Evolutionary conservation across 257 asterid genomes (phyloP).

Genomic region (Nicotiana attenuata): DNA sequence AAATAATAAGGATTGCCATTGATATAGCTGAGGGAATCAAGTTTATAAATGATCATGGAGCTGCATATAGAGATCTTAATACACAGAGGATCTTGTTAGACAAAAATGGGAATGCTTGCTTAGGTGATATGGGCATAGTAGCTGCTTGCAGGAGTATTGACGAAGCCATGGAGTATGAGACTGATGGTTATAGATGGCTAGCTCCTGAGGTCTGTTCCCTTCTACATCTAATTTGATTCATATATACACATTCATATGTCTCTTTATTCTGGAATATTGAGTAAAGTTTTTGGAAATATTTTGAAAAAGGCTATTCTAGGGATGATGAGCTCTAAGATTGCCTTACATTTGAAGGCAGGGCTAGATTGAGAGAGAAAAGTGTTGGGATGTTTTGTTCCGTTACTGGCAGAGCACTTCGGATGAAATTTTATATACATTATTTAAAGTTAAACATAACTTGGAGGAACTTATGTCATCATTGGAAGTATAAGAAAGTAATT

Average conservation of each 20-base stretch:
- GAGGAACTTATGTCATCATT: not conserved
- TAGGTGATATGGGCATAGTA: slow-evolving; percentile 94
- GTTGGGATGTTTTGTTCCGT: not conserved
- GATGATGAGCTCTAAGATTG: not conserved
- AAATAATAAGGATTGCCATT: slow-evolving; percentile 55
- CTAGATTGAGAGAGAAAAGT: not conserved
- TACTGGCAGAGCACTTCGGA: slow-evolving; percentile 1
- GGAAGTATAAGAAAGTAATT: not conserved
- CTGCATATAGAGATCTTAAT: slow-evolving; percentile 80
- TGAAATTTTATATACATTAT: not conserved
- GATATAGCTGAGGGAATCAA: slow-evolving; percentile 86
- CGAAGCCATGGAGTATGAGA: slow-evolving; percentile 96
- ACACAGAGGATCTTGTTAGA: slow-evolving; percentile 78
- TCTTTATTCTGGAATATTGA: slow-evolving; percentile 2
- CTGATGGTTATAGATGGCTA: slow-evolving; percentile 97
- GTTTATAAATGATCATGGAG: slow-evolving; percentile 92
- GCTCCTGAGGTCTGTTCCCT: slow-evolving; percentile 89
- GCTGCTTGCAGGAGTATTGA: slow-evolving; percentile 78
- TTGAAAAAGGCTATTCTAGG: not conserved
- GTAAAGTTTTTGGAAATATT: not conserved
- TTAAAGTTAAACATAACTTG: not conserved
- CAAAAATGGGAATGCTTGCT: slow-evolving; percentile 81
- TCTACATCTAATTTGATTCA: not conserved
- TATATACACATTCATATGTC: not conserved
- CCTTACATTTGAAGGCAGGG: not conserved